phyloP scores from a whole-genome alignment of 2,329 filamentous ascomycete species.

The Metarhizium brunneum region DNA sequence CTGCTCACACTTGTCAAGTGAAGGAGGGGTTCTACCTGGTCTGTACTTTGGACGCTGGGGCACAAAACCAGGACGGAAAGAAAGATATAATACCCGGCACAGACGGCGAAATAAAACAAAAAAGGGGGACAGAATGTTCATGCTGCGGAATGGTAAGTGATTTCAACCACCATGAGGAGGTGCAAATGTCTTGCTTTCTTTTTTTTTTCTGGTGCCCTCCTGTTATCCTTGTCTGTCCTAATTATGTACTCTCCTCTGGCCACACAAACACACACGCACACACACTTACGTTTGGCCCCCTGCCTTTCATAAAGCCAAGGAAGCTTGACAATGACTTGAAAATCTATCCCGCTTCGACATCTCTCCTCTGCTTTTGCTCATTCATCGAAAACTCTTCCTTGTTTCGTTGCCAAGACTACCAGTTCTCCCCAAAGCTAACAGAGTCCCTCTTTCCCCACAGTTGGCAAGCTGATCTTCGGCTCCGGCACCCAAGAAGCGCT shows the following conservation, averaged over 20 bases:
- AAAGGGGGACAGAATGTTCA: slow-evolving; percentile 25
- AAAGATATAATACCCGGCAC: background rate
- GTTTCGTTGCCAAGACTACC: background rate
- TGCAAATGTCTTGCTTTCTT: background rate
- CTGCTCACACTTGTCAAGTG: background rate
- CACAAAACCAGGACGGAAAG: background rate
- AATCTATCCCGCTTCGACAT: background rate
- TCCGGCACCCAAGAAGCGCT: slow-evolving; percentile 79
- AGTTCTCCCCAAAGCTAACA: background rate
- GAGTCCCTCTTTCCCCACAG: slow-evolving; percentile 30
- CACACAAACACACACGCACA: too few species aligned
- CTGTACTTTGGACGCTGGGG: background rate
- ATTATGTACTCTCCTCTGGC: too few species aligned
- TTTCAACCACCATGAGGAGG: background rate
- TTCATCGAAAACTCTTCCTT: background rate
- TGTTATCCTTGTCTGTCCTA: background rate
- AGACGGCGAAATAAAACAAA: background rate
- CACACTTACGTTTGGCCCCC: background rate
- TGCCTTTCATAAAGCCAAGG: background rate
- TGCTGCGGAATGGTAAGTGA: slow-evolving; percentile 34
- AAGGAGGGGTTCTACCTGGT: background rate
- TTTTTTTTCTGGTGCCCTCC: background rate
- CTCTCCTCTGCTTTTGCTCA: background rate
- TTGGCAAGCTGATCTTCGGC: slow-evolving; percentile 90
- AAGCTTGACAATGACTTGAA: background rate